These are phyloP conservation scores for Eucalyptus coolabah DNA, from an alignment of 345 rosid species.

Conservation along the genomic window DNA sequence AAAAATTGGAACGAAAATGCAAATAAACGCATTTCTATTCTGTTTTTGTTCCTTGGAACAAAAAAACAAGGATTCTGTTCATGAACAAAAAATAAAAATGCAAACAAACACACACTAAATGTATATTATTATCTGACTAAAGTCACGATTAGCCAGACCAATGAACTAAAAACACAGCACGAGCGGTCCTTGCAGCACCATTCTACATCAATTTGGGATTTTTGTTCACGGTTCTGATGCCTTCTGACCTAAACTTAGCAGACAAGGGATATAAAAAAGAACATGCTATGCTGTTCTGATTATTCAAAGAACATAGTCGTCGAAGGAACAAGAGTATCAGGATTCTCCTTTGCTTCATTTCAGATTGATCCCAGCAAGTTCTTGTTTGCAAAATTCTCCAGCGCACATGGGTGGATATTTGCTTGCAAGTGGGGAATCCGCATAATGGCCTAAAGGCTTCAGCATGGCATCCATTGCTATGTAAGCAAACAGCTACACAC, in stretches of 20 bases:
- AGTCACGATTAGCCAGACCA: neutral
- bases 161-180: neutral
- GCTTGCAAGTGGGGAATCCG: slow-evolving; percentile 46
- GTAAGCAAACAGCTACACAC: slow-evolving; percentile 72
- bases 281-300: neutral
- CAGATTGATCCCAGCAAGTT: slow-evolving; percentile 50
- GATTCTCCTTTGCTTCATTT: slow-evolving; percentile 38
- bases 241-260: neutral
- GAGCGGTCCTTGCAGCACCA: neutral
- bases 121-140: neutral
- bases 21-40: too few species aligned
- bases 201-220: neutral
- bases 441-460: slow-evolving; percentile 73
- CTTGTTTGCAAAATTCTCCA: slow-evolving; percentile 70
- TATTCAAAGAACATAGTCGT: neutral
- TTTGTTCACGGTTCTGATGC: neutral
- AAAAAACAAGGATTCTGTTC: too few species aligned
- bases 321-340: neutral
- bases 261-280: neutral
- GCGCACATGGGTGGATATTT: slow-evolving; percentile 45
- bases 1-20: too few species aligned
- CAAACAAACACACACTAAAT: neutral
- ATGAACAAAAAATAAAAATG: too few species aligned
- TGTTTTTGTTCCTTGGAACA: too few species aligned
- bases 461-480: slow-evolving; percentile 67